Evolutionary conservation across 371 early-diverging fungal genomes (phyloP), one percentile per base, ranked within the genome.

Genomic region (Fennellomyces sp.): DNA sequence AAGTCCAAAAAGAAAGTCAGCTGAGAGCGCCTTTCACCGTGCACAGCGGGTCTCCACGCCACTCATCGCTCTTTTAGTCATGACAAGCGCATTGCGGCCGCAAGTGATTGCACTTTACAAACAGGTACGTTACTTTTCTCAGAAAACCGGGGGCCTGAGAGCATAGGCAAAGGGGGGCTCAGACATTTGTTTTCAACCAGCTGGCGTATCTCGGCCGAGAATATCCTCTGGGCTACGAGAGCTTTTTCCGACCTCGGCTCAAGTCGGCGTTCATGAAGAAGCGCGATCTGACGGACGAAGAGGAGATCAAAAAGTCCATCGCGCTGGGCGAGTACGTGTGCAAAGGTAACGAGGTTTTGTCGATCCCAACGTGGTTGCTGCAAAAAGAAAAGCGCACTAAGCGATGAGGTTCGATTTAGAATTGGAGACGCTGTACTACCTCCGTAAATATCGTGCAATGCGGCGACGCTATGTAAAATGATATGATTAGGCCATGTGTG

Each of bases 401-500:
- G n/a, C n/a, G n/a, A n/a, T n/a, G n/a, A n/a, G n/a, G n/a, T n/a
- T n/a, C n/a, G n/a, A n/a, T n/a, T n/a, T 69, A 84, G 91, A 91
- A 55, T 72, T 91, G 29, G 91, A 91, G 70, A 84, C 83, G 17
- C 74, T 91, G 76, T 89, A 88, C 67, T 88, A 88, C 70, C 73
- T 91, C 48, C 83, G 83, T 62, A 91, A 91, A 64, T 91, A 89
- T 56, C 76, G 88, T 28, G 83, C 88, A 3, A 71, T 88, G 72
- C 79, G 85, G 59, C 75, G 81, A 63, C 68, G 87, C 54, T 87
- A 87, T 63, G 69, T 59, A 47, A 53, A 61, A 33, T 54, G 49
- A 63, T 51, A 58, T 54, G 28, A 15, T 45, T 45, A 13, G 35
- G 25, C 36, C 56, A 56, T 56, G 56, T 56, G 56, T 12, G 25